Evolutionary conservation across 768 basidiomycete genomes (phyloP).

Genomic region (Rhodotorula graminis): DNA sequence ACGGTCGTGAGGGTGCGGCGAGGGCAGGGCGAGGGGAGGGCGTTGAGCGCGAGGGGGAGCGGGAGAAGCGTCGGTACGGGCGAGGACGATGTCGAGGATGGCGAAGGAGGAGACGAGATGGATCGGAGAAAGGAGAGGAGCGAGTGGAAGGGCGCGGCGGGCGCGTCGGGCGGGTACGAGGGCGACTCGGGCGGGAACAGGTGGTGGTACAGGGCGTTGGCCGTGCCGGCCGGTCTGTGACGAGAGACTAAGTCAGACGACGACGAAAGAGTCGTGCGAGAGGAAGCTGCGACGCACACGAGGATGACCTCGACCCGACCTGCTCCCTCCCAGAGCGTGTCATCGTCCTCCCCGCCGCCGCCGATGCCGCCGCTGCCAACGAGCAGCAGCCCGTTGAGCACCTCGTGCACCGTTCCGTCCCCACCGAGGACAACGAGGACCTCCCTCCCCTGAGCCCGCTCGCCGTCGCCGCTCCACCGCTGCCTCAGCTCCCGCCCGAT

Average conservation of each 20-base stretch:
- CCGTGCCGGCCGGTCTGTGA: slow-evolving; percentile 65
- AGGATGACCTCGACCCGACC: slow-evolving; percentile 17
- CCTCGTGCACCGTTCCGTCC: slow-evolving; percentile 88
- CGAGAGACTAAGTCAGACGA: slow-evolving; percentile 44
- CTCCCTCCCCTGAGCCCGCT: background rate
- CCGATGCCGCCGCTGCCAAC: background rate
- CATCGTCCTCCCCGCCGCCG: background rate
- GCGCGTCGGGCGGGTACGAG: background rate
- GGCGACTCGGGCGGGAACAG: slow-evolving; percentile 57
- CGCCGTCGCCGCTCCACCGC: background rate
- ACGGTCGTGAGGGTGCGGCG: slow-evolving; percentile 59
- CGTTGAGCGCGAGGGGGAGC: slow-evolving; percentile 52
- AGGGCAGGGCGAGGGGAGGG: slow-evolving; percentile 45
- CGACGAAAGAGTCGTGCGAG: slow-evolving; percentile 52
- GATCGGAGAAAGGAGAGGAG: slow-evolving; percentile 13
- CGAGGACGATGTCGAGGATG: slow-evolving; percentile 45
- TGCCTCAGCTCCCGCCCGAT: background rate
- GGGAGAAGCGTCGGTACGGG: slow-evolving; percentile 12
- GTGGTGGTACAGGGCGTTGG: slow-evolving; percentile 81
- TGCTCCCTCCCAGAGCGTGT: background rate
- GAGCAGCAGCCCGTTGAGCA: slow-evolving; percentile 61
- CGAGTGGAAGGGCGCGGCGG: slow-evolving; percentile 15
- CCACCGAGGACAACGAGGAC: slow-evolving; percentile 56
- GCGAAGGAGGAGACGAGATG: slow-evolving; percentile 33
- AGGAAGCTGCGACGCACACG: slow-evolving; percentile 7